Conservation (phyloP, 495 filamentous ascomycete genomes). For the Tuber microsphaerosporum region DNA sequence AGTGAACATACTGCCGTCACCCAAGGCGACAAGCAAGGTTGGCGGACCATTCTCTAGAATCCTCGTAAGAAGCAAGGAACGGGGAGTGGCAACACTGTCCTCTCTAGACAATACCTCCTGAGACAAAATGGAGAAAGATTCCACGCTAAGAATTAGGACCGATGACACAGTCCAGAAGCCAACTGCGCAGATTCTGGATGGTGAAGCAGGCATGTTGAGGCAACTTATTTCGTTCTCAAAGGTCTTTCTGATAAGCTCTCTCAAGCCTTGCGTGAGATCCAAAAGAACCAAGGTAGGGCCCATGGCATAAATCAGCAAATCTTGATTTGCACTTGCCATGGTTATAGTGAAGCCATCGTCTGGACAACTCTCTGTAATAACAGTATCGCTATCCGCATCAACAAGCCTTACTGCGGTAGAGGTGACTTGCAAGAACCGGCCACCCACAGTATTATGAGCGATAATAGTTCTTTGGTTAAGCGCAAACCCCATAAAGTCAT, state of each 20-base stretch:
- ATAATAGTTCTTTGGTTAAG: constrained; percentile 68
- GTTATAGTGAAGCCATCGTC: constrained; percentile 60
- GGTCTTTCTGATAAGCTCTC: constrained; percentile 52
- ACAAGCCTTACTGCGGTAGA: constrained; percentile 54
- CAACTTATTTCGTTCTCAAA: constrained; percentile 70
- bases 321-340: constrained; percentile 64
- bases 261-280: constrained; percentile 54
- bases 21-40: constrained; percentile 86
- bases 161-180: constrained; percentile 76
- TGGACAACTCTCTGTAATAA: constrained; percentile 56
- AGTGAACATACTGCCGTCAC: constrained; percentile 84
- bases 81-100: constrained; percentile 59
- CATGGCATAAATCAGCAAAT: constrained; percentile 62
- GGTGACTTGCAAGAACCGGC: constrained; percentile 72
- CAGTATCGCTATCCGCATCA: constrained; percentile 63
- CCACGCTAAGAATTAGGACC: constrained; percentile 62
- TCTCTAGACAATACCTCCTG: constrained; percentile 53
- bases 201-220: constrained; percentile 55
- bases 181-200: constrained; percentile 56
- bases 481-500: constrained; percentile 60
- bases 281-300: constrained; percentile 62
- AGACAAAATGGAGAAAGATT: constrained; percentile 56
- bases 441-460: constrained; percentile 55
- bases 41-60: constrained; percentile 54
- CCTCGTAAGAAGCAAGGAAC: constrained; percentile 70